Base-by-base conservation (phyloP, 257 asterid species). In the Nicotiana benthamiana region DNA sequence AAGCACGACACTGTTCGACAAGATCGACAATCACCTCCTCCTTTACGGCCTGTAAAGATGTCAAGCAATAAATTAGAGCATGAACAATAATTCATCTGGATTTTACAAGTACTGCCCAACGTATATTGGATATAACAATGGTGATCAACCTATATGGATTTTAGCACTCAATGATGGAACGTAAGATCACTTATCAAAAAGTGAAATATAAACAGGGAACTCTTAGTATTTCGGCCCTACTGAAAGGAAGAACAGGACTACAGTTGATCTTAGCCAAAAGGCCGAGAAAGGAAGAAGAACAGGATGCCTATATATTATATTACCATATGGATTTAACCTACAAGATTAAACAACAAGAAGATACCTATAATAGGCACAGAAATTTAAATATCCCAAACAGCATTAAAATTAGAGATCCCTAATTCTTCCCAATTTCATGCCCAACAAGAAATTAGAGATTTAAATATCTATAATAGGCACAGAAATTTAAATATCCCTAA, bases 11-110 rank as follows among this genome's bases (percentile, higher is more conserved):
- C 88, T 94, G 99, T 26, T 92, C 99, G 79, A 92, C 96, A 84
- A 96, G 91, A 91, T 96, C 98, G 67, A 90, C 93, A 77, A 96
- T 94, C 82, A 96, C 83, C 84, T 96, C 99, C 11, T 92, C 96
- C 86, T 92, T 91, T 84, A 96, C 82, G 36, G 97, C 94, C 99
- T 96, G 87, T 30, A 75, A 18, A 18, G 56, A 76, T 61, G 13
- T 56, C 56, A 63, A 5, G 27, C 5, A 32, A 72, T 22, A 72
- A 72, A 72, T 46, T 13, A 24, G 16, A 72, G 15, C 40, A 46
- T 3, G 24, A 46, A 46, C 0, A 0, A 46, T 24, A 48, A 46
- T 72, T 72, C 60, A 43, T 72, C 36, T 72, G 78, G 40, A 46
- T 20, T 24, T 72, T 12, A 72, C 60, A 46, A 72, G 60, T 13